Conservation (phyloP, 1,284 basidiomycete genomes). For the Melampsora larici-populina region DNA sequence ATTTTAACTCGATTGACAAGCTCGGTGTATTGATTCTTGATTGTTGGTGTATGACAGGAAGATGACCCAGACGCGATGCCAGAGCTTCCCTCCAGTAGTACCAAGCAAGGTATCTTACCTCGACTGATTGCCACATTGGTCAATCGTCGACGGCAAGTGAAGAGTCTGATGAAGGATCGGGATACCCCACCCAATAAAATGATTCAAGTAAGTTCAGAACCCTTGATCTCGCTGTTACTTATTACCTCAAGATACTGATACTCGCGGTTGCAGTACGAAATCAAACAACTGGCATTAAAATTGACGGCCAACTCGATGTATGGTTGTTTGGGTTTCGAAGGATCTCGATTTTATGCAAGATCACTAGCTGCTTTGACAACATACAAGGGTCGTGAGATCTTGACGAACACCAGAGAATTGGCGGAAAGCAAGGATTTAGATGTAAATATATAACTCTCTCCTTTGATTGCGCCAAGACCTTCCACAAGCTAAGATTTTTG, state of each 20-base stretch:
- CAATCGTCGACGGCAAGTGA: conserved; percentile 81
- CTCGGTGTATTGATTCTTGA: conserved; percentile 42
- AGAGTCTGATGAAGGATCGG: conserved; percentile 90
- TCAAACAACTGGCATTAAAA: conserved; percentile 95
- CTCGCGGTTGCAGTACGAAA: conserved; percentile 68
- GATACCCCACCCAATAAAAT: conserved; percentile 70
- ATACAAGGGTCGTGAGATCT: conserved; percentile 94
- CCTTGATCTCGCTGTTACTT: not conserved
- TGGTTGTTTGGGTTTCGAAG: conserved; percentile 96
- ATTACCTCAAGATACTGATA: conserved; percentile 12
- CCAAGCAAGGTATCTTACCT: conserved; percentile 82
- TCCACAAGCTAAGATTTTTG: not conserved
- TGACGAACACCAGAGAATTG: conserved; percentile 87
- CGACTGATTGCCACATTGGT: conserved; percentile 94
- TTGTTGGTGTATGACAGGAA: conserved; percentile 56
- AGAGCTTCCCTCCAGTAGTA: conserved; percentile 72
- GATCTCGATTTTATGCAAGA: conserved; percentile 94
- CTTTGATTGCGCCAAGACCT: not conserved
- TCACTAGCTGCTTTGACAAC: conserved; percentile 95
- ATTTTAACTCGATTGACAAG: conserved; percentile 24
- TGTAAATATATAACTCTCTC: conserved; percentile 58
- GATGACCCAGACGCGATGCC: conserved; percentile 80
- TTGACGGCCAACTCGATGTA: conserved; percentile 99
- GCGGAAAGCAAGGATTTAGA: conserved; percentile 86
- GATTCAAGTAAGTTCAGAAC: conserved; percentile 66